These are phyloP conservation scores for Pseudopithomyces maydicus DNA, from an alignment of 2,329 filamentous ascomycete genomes.

Conservation along the genomic window DNA sequence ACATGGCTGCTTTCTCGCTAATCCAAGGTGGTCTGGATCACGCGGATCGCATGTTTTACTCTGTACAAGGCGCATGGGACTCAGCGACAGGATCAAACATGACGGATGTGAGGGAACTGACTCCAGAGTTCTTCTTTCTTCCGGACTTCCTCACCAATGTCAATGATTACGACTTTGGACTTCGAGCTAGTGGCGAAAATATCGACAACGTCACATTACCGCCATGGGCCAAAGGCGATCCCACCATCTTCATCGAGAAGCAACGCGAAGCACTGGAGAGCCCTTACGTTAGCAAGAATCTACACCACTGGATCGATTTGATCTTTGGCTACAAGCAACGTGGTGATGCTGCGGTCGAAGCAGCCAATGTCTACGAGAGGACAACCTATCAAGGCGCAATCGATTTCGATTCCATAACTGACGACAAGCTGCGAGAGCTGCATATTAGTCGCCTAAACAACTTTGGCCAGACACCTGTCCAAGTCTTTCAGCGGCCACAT, in stretches of 20 bases:
- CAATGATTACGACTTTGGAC: conserved; percentile 92
- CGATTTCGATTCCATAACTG: conserved; percentile 87
- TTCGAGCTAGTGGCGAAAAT: conserved; percentile 76
- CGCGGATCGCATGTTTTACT: conserved; percentile 93
- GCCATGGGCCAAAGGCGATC: conserved; percentile 95
- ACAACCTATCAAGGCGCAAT: conserved; percentile 93
- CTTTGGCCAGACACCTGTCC: conserved; percentile 95
- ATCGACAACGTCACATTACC: conserved; percentile 91
- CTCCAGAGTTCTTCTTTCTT: conserved; percentile 95
- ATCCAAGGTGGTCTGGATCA: conserved; percentile 98
- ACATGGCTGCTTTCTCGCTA: conserved; percentile 92
- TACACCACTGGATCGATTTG: conserved; percentile 95
- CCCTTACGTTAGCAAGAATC: conserved; percentile 83
- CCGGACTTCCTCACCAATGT: conserved; percentile 94
- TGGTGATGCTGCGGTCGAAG: conserved; percentile 88
- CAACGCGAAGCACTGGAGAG: conserved; percentile 96
- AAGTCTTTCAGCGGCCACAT: conserved; percentile 86
- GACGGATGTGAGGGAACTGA: conserved; percentile 91
- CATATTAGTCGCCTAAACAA: conserved; percentile 98
- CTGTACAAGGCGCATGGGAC: conserved; percentile 86
- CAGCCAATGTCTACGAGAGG: conserved; percentile 93
- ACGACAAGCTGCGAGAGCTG: conserved; percentile 82
- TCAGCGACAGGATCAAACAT: conserved; percentile 90
- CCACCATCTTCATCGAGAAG: conserved; percentile 92
- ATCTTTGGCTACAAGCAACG: conserved; percentile 94